Evolutionary conservation across 306 rosid genomes (phyloP).

Genomic region (Leucaena leucocephala): DNA sequence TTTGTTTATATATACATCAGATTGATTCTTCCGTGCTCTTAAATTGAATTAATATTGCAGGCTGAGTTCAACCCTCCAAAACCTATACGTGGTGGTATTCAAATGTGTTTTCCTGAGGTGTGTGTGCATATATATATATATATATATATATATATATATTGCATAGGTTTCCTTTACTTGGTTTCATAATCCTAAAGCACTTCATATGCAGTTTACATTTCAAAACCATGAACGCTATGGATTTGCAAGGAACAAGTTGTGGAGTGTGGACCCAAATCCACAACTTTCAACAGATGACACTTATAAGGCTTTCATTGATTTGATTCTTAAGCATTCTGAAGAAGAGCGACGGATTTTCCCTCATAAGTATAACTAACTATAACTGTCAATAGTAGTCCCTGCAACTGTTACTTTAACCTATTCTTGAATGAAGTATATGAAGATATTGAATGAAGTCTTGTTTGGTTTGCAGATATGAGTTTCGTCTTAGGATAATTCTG

Average conservation of each 20-base stretch:
- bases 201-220: constrained; percentile 54
- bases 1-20: no score
- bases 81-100: constrained; percentile 84
- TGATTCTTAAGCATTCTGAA: constrained; percentile 68
- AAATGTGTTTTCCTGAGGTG: constrained; percentile 83
- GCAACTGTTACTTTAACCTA: no score
- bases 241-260: constrained; percentile 73
- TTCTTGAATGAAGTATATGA: no score
- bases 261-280: constrained; percentile 66
- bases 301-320: constrained; percentile 60
- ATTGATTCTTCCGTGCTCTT: background rate
- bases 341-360: constrained; percentile 70
- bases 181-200: background rate
- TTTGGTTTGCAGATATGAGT: constrained; percentile 60
- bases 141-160: constrained; percentile 3
- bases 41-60: constrained; percentile 45
- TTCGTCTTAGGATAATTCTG: constrained; percentile 67
- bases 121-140: background rate
- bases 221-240: constrained; percentile 73
- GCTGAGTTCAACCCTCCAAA: constrained; percentile 68
- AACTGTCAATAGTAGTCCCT: no score
- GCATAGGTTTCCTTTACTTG: constrained; percentile 10
- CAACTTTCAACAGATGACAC: constrained; percentile 54
- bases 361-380: constrained; percentile 53
- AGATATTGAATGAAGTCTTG: no score